Conservation (phyloP, 2,329 filamentous ascomycete genomes). For the Colletotrichum somersetense region DNA sequence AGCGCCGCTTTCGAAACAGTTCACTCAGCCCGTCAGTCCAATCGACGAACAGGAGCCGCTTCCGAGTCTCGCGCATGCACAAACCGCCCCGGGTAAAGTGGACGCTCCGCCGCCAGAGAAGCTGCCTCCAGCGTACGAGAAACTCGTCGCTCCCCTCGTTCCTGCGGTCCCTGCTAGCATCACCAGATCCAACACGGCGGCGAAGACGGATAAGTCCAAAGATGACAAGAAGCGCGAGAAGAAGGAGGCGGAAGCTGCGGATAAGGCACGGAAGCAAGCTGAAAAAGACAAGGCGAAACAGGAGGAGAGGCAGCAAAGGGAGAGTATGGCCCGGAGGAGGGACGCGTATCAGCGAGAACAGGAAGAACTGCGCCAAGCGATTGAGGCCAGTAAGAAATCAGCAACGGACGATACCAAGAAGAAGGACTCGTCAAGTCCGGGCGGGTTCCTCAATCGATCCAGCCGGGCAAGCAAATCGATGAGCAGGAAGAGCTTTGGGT, state of each 20-base stretch:
- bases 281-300: conserved; percentile 61
- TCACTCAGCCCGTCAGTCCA: conserved; percentile 62
- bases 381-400: conserved; percentile 75
- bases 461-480: conserved; percentile 82
- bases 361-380: conserved; percentile 70
- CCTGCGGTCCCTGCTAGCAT: conserved; percentile 46
- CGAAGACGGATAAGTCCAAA: conserved; percentile 58
- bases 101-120: conserved; percentile 43
- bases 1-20: conserved; percentile 62
- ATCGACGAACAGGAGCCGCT: conserved; percentile 65
- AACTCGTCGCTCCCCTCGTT: conserved; percentile 48
- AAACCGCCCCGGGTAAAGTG: conserved; percentile 68
- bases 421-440: conserved; percentile 56
- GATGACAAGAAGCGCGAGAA: conserved; percentile 76
- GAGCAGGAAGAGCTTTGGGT: conserved; percentile 79
- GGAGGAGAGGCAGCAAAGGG: conserved; percentile 58
- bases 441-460: conserved; percentile 72
- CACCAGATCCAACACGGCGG: conserved; percentile 43
- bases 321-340: conserved; percentile 50
- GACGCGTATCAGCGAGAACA: conserved; percentile 67
- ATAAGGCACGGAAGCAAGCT: conserved; percentile 60
- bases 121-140: conserved; percentile 50
- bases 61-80: conserved; percentile 73
- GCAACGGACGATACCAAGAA: conserved; percentile 62
- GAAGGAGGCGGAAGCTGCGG: conserved; percentile 73